Evolutionary conservation across 768 basidiomycete species (phyloP).

Genomic region (Leccinum subgranulosum): DNA sequence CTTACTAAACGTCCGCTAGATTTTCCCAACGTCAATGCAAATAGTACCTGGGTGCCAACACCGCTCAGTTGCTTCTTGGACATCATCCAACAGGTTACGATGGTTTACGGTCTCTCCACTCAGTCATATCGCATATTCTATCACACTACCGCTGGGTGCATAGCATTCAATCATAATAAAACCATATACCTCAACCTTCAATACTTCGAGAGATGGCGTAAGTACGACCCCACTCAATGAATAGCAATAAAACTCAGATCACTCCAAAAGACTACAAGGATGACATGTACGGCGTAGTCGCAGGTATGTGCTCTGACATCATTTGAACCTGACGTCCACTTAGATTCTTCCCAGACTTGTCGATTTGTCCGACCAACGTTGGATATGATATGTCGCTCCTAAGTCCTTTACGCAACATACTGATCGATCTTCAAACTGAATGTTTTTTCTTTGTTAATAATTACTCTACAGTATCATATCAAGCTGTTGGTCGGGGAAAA

Average conservation of each 20-base stretch:
- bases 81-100: conserved; percentile 58
- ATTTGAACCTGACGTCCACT: background rate
- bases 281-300: conserved; percentile 14
- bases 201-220: too few relatives aligned
- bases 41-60: conserved; percentile 49
- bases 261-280: too few relatives aligned
- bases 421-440: background rate
- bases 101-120: conserved; percentile 69
- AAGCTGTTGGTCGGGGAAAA: background rate
- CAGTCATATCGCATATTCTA: conserved; percentile 79
- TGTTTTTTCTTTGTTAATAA: background rate
- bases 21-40: conserved; percentile 42
- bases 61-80: conserved; percentile 64
- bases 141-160: conserved; percentile 65
- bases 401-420: background rate
- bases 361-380: conserved; percentile 8
- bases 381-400: background rate
- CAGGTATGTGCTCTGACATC: conserved; percentile 4
- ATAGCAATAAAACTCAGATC: too few relatives aligned
- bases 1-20: conserved; percentile 37
- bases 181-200: conserved; percentile 78
- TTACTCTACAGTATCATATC: background rate
- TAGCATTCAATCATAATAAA: conserved; percentile 88
- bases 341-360: background rate
- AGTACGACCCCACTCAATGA: too few relatives aligned